phyloP scores from a whole-genome alignment of 306 rosid species.

The Vigna hirtella region DNA sequence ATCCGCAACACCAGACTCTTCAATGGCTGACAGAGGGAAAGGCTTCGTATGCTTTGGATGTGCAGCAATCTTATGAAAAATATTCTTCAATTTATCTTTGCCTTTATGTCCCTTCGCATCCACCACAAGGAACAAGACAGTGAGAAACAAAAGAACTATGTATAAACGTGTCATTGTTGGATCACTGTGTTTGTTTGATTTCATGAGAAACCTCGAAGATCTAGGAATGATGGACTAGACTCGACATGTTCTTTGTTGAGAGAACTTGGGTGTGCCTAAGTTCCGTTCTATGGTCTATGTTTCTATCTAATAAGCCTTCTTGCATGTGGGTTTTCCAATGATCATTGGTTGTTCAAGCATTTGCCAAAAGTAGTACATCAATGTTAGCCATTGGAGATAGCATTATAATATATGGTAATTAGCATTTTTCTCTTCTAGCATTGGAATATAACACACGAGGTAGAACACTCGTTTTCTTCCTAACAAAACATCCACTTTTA shows the following conservation, averaged over 20 bases:
- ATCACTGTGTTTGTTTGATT: not conserved
- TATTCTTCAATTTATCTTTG: not conserved
- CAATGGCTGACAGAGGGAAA: not conserved
- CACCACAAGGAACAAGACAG: constrained; percentile 42
- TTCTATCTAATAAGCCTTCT: constrained; percentile 42
- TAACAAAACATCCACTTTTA: not conserved
- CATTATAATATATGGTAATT: not conserved
- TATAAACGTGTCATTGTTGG: constrained; percentile 53
- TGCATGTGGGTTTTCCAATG: constrained; percentile 30
- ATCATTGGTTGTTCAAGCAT: constrained; percentile 18
- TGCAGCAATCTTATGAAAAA: not conserved
- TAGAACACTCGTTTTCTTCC: not conserved
- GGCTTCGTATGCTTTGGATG: too few species aligned
- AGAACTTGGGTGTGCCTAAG: not conserved
- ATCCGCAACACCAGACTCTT: fast-evolving
- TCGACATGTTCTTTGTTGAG: not conserved
- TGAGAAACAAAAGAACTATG: constrained; percentile 46
- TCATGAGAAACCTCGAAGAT: not conserved
- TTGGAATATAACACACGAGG: not conserved
- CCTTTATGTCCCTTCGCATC: not conserved
- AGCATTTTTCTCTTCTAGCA: not conserved
- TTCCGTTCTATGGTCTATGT: not conserved
- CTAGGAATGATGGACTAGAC: not conserved
- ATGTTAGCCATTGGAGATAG: constrained; percentile 26
- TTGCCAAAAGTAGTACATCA: constrained; percentile 35